Conservation (phyloP, 139 green algal species). For the Asterochloris erici region DNA sequence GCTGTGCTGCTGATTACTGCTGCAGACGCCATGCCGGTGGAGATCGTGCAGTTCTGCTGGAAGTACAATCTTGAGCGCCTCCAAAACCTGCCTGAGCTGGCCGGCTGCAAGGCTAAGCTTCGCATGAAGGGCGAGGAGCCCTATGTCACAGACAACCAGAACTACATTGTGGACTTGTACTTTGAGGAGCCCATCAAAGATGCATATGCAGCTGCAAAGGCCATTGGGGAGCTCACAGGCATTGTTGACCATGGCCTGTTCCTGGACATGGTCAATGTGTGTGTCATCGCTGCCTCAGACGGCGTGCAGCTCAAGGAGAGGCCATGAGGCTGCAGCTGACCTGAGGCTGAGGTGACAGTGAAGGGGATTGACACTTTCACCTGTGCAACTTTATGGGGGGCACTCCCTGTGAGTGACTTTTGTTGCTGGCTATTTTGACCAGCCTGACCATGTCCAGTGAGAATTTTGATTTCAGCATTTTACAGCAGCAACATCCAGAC, state of each 20-base stretch:
- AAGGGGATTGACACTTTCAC: no score
- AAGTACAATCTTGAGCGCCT: conserved; percentile 71
- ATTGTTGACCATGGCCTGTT: conserved; percentile 99
- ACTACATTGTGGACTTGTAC: conserved; percentile 99
- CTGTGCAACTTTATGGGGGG: no score
- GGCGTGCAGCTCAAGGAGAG: conserved; percentile 83
- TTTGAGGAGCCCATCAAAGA: conserved; percentile 82
- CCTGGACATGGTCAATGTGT: conserved; percentile 91
- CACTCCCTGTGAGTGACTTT: no score
- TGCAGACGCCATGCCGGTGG: conserved; percentile 90
- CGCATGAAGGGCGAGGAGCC: conserved; percentile 91
- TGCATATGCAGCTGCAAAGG: conserved; percentile 67
- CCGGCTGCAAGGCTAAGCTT: conserved; percentile 84
- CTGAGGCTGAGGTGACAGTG: no score
- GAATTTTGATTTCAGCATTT: no score
- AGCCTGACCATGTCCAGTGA: no score
- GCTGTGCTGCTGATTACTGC: not conserved
- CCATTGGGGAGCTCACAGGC: conserved; percentile 82
- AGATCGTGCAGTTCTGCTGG: conserved; percentile 99
- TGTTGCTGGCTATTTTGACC: no score
- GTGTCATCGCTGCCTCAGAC: conserved; percentile 88
- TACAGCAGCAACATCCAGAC: no score
- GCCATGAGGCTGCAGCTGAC: not conserved
- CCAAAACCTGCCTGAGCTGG: conserved; percentile 59
- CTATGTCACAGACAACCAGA: conserved; percentile 98